Conservation (phyloP, 257 asterid species). For the Petrea volubilis region DNA sequence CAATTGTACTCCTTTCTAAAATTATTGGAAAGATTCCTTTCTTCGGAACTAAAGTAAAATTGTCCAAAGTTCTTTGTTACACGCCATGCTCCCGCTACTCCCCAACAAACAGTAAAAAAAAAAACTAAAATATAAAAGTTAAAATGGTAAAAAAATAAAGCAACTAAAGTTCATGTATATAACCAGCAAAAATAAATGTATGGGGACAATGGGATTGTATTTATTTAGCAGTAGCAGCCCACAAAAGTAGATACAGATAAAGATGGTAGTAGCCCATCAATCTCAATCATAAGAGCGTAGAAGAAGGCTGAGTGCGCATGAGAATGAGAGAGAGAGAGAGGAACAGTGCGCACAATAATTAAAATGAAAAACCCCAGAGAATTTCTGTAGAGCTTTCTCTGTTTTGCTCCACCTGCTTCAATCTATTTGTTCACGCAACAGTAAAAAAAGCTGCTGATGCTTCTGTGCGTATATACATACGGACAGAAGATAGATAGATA, state of each 20-base stretch:
- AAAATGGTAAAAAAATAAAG: slow-evolving; percentile 2
- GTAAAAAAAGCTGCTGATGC: neutral
- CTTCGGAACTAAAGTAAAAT: slow-evolving; percentile 5
- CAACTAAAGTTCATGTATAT: too few relatives aligned
- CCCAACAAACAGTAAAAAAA: neutral
- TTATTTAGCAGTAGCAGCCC: slow-evolving; percentile 31
- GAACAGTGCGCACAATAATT: neutral
- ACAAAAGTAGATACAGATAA: slow-evolving; percentile 31
- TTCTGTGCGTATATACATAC: neutral
- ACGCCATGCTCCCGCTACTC: slow-evolving; percentile 18
- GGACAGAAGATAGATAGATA: neutral
- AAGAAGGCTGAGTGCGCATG: slow-evolving; percentile 5
- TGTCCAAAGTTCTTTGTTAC: slow-evolving; percentile 5
- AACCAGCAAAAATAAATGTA: slow-evolving; percentile 7
- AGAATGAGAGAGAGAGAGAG: neutral
- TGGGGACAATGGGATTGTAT: slow-evolving; percentile 24
- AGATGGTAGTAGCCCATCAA: slow-evolving; percentile 30
- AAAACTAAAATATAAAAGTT: slow-evolving; percentile 1
- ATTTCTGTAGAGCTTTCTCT: neutral
- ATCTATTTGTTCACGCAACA: slow-evolving; percentile 19
- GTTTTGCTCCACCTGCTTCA: slow-evolving; percentile 13
- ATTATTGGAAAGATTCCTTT: slow-evolving; percentile 25
- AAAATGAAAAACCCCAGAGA: slow-evolving; percentile 14
- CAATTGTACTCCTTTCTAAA: slow-evolving; percentile 1
- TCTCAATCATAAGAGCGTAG: slow-evolving; percentile 43